Percentiles rank a stretch among this genome's conserved stretches.
Conservation (phyloP, 208 protist genomes). For the Leptomonas pyrrhocoris region DNA sequence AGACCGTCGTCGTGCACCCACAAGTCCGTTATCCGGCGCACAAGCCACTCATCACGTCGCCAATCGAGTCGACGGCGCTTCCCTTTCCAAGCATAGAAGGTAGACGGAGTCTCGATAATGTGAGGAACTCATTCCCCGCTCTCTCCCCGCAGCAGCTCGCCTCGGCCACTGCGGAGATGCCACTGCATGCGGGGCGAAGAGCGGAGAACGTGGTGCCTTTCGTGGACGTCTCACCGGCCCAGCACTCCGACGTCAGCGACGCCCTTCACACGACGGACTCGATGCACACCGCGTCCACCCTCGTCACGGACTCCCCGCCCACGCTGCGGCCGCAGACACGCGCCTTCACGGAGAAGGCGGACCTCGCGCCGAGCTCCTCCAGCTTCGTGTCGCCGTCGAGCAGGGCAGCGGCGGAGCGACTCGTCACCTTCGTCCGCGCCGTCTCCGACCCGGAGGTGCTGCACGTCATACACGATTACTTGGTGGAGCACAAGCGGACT, state of each 20-base stretch:
- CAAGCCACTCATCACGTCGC: constrained; percentile 7
- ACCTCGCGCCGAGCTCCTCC: neutral
- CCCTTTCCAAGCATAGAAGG: too few relatives aligned
- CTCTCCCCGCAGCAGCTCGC: constrained; percentile 1
- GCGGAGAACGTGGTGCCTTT: neutral
- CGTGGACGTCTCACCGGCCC: neutral
- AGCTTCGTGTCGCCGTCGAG: neutral
- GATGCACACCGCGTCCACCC: neutral
- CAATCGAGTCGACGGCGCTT: neutral
- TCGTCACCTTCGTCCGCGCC: constrained; percentile 35
- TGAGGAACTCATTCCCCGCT: neutral
- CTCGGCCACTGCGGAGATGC: neutral
- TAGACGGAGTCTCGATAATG: neutral
- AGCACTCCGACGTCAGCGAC: neutral
- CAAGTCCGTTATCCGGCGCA: neutral
- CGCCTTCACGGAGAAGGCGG: constrained; percentile 6
- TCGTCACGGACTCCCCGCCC: constrained; percentile 1
- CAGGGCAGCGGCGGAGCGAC: constrained; percentile 20
- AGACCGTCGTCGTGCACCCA: constrained; percentile 2
- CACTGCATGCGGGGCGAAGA: neutral
- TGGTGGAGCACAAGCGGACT: constrained; percentile 23
- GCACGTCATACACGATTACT: constrained; percentile 49
- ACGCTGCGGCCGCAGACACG: constrained; percentile 7
- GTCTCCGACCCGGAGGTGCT: constrained; percentile 56
- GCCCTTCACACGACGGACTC: neutral